Evolutionary conservation across 371 early-diverging fungal genomes (phyloP).

Genomic region (Apophysomyces sp.): DNA sequence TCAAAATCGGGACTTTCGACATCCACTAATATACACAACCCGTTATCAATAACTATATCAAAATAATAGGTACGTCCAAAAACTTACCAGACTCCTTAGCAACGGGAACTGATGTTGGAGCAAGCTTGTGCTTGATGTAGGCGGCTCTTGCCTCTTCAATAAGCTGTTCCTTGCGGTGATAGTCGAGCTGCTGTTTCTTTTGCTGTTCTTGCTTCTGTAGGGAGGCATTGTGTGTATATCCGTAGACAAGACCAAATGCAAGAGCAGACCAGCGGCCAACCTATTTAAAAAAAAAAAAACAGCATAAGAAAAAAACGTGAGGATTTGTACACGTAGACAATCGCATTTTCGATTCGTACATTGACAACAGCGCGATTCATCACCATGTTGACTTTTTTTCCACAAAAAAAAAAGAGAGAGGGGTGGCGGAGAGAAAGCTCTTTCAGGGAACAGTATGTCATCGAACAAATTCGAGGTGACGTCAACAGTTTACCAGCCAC

Average conservation of each 20-base stretch:
- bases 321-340: background rate
- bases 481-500: too few relatives aligned
- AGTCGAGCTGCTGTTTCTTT: slow-evolving; percentile 58
- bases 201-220: slow-evolving; percentile 61
- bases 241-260: slow-evolving; percentile 71
- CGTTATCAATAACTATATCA: background rate
- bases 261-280: slow-evolving; percentile 81
- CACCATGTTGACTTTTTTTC: slow-evolving; percentile 15
- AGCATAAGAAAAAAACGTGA: background rate
- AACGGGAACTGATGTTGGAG: slow-evolving; percentile 18
- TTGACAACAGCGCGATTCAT: slow-evolving; percentile 47
- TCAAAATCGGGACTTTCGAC: slow-evolving; percentile 68
- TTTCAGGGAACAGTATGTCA: too few relatives aligned
- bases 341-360: slow-evolving; percentile 15
- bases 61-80: background rate
- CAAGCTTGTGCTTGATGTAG: slow-evolving; percentile 60
- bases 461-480: too few relatives aligned
- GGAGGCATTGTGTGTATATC: slow-evolving; percentile 65
- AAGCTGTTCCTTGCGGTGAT: slow-evolving; percentile 66
- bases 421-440: slow-evolving; percentile 1
- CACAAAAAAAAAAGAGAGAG: slow-evolving; percentile 2
- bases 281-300: slow-evolving; percentile 26
- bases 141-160: slow-evolving; percentile 72
- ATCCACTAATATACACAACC: slow-evolving; percentile 39
- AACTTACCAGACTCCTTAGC: slow-evolving; percentile 13